These are phyloP conservation scores for Triglochin maritima DNA, from an alignment of 106 monocot genomes.

Conservation along the genomic window DNA sequence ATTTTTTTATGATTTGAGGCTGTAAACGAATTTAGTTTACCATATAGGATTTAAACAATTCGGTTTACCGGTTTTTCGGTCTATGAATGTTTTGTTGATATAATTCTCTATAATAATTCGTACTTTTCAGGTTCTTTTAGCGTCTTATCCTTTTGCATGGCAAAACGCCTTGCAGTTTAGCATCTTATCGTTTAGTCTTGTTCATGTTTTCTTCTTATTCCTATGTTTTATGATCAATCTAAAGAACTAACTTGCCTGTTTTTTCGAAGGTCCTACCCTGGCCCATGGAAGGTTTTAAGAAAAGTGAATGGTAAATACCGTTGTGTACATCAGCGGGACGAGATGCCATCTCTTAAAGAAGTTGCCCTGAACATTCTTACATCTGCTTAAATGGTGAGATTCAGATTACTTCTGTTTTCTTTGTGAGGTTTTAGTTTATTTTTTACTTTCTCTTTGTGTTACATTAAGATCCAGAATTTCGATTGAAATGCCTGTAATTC, in stretches of 20 bases:
- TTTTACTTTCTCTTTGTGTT: no score
- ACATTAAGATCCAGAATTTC: no score
- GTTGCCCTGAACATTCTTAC: constrained; percentile 83
- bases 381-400: constrained; percentile 21
- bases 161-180: background rate
- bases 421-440: no score
- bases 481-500: no score
- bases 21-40: no score
- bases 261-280: constrained; percentile 70
- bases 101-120: no score
- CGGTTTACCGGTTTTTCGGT: no score
- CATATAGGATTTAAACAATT: no score
- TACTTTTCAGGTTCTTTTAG: constrained; percentile 67
- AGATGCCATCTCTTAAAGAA: constrained; percentile 92
- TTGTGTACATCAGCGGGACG: constrained; percentile 69
- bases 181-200: background rate
- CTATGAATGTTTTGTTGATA: no score
- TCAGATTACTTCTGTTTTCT: no score
- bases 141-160: background rate
- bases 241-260: background rate
- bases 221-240: background rate
- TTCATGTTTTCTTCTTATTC: background rate
- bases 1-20: no score
- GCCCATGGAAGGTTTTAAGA: constrained; percentile 85
- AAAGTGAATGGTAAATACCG: constrained; percentile 36